Evolutionary conservation across 805 yeast genomes (phyloP), one percentile per base, ranked within the genome.

Genomic region (Debaryomyces hansenii): DNA sequence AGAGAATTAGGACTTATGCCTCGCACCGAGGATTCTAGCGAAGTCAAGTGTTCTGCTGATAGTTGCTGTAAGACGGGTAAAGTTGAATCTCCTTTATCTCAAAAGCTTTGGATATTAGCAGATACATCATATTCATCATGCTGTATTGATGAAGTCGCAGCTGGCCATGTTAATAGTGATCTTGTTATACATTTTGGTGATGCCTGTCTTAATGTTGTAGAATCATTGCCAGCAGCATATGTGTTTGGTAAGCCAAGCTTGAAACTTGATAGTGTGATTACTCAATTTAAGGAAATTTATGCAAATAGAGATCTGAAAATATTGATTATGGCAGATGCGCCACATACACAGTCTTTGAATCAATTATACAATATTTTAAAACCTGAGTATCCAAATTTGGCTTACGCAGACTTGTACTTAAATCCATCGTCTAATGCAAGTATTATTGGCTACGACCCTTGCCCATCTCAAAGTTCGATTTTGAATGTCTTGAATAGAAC

Each of bases 101-200:
- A 40, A 24, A 10, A 45, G 41, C 5, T 86, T 9, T 92, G 92
- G 87, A 80, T 92, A 14, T 69, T 94, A 32, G 99, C 98, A 0
- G 99, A 94, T 60, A 92, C 99, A 0, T 90, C 97, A 0, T 94
- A 94, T 59, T 88, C 96, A 24, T 76, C 96, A 0, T 94, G 99
- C 65, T 94, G 99, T 67, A 85, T 92, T 9, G 99, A 94, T 64
- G 97, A 91, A 59, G 95, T 92, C 21, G 98, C 99, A 0, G 96
- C 97, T 0, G 91, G 87, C 59, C 99, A 94, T 64, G 95, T 92
- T 12, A 61, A 71, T 5, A 90, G 94, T 5, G 96, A 92, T 52
- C 67, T 87, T 4, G 89, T 94, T 24, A 82, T 91, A 1, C 99
- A 94, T 66, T 89, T 91, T 65, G 99, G 99, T 2, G 96, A 90